Base-by-base conservation (phyloP, 83 land plant genomes). In the Thuja plicata region DNA sequence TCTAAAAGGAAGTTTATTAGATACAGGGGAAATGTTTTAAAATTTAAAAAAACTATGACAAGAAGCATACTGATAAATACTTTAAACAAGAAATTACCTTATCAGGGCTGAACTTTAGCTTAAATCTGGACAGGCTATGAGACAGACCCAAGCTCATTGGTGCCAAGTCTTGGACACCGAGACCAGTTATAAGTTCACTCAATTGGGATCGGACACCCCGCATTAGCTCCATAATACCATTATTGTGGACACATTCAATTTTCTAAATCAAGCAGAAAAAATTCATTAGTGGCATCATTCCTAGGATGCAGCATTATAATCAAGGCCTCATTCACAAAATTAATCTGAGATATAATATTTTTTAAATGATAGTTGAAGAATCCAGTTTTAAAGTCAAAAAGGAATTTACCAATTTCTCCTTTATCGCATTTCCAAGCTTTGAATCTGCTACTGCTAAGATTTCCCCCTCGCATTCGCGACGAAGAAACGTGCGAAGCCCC, bases 101-200 rank as follows among this genome's bases (percentile, higher is more conserved):
- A 86, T 98, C 99, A 52, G 99, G 96, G 84, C 99, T 98, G 84
- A 97, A 98, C 82, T 98, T 98, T 70, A 97, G 94, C 92, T 97
- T 98, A 86, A 96, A 98, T 89, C 99, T 92, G 3, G 98, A 98
- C n/a, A 98, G 87, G 78, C 98, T 98, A 88, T 97, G 99, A 45
- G 99, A 96, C 43, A 98, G 93, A 50, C 99, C 99, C 87, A 97
- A 93, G 88, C 99, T 98, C 99, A 98, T 98, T 43, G 98, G 98
- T 46, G 95, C 95, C 88, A 98, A 89, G 87, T 98, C 99, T 84
- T 96, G 97, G n/a, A 88, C 93, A 57, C 90, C 96, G 37, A 97
- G 92, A 24, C 99, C 99, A 32, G 92, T 74, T 66, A 98, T 96
- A 41, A 98, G 98, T 46, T 98, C 99, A 85, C 93, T 94, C 86